Conservation (phyloP, 2,329 filamentous ascomycete species). For the Aspergillus udagawae region DNA sequence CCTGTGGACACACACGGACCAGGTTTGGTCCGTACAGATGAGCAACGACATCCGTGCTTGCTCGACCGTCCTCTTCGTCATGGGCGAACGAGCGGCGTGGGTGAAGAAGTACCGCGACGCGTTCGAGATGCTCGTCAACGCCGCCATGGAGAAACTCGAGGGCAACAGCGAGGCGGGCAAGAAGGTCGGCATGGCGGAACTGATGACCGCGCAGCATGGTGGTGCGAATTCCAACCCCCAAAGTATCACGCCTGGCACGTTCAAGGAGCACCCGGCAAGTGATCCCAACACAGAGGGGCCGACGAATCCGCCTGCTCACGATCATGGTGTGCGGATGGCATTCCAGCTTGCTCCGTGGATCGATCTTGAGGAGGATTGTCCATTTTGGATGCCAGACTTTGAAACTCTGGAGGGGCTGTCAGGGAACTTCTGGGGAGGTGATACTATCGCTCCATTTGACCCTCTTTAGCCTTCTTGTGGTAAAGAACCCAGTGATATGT, state of each 20-base stretch:
- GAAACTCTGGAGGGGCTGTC: slow-evolving; percentile 31
- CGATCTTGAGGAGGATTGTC: slow-evolving; percentile 32
- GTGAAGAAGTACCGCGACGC: slow-evolving; percentile 48
- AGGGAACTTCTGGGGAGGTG: slow-evolving; percentile 26
- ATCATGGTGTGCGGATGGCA: slow-evolving; percentile 36
- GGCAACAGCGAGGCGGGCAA: slow-evolving; percentile 30
- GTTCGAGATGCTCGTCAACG: slow-evolving; percentile 46
- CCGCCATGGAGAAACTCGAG: slow-evolving; percentile 45
- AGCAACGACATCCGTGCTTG: slow-evolving; percentile 49
- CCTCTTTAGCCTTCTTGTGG: slow-evolving; percentile 15
- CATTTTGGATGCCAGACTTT: slow-evolving; percentile 40
- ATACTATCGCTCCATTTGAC: slow-evolving; percentile 27
- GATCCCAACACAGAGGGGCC: slow-evolving; percentile 6
- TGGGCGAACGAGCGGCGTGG: slow-evolving; percentile 48
- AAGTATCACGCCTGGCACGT: slow-evolving; percentile 10
- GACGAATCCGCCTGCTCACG: slow-evolving; percentile 20
- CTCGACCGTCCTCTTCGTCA: slow-evolving; percentile 48
- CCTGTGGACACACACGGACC: slow-evolving; percentile 41
- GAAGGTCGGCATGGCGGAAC: slow-evolving; percentile 36
- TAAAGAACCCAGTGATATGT: not conserved
- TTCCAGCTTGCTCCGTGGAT: slow-evolving; percentile 39
- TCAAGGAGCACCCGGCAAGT: slow-evolving; percentile 8
- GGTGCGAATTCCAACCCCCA: slow-evolving; percentile 9
- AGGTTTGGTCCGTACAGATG: slow-evolving; percentile 47
- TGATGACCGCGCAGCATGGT: slow-evolving; percentile 36